Base-by-base conservation (phyloP, 2,329 filamentous ascomycete species). In the Talaromyces sp. region DNA sequence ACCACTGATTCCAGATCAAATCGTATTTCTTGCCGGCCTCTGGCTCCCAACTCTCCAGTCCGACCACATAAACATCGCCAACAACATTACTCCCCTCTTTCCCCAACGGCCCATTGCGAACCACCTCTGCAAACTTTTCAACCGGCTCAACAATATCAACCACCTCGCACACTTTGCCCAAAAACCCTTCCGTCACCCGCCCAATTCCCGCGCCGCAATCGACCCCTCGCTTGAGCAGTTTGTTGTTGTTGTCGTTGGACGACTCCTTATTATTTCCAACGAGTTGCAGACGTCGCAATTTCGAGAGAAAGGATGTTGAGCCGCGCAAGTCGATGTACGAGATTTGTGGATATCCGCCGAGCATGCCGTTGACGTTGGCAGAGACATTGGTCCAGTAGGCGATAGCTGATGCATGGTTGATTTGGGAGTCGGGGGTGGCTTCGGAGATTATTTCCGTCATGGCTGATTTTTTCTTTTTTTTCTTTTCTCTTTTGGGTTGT, bases 1-100 rank as follows among this genome's bases (percentile, higher is more conserved):
- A 97, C 92, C 92, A 96, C 74, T 97, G 92, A 57, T 85, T 88
- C 90, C 91, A 96, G 62, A 97, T 86, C 52, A 96, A 73, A 70
- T 92, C 88, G 74, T 97, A 97, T 54, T 75, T 72, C 9, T 74
- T 74, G 55, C 21, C 21, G 4, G 8, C 19, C 64, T 63, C 19
- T 4, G 73, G 75, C 0, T 81, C 79, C 90, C 90, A 95, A 29
- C 83, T 81, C 73, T 96, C 88, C 0, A 96, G 77, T 0, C 91
- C 90, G 1, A 88, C 75, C 65, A 89, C 91, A 75, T 85, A 88
- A 19, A 96, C 81, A 24, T 81, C 76, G 1, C 88, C 88, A 0
- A 85, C 72, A 48, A 81, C 82, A 0, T 79, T 81, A 14, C 26
- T 38, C 14, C 27, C 19, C 21, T 54, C 43, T 26, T 51, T 62